Evolutionary conservation across 2,329 filamentous ascomycete species (phyloP).

Genomic region (Fusarium begoniae): DNA sequence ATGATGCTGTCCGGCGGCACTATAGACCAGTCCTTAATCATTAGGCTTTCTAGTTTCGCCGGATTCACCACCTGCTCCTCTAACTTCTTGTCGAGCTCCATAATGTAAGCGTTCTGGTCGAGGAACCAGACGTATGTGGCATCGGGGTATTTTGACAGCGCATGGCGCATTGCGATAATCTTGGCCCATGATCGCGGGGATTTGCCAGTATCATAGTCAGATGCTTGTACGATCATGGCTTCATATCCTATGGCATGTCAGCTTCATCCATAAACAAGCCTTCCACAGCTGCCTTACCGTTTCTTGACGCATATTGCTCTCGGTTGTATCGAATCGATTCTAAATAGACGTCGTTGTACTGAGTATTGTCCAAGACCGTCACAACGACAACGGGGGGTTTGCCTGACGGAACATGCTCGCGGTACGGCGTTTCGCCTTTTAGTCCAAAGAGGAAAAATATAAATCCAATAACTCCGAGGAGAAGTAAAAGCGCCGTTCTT

Average conservation of each 20-base stretch:
- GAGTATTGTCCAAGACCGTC: slow-evolving; percentile 78
- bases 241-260: slow-evolving; percentile 75
- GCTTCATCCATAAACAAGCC: not conserved
- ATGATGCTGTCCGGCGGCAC: slow-evolving; percentile 98
- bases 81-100: slow-evolving; percentile 78
- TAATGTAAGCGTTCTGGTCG: slow-evolving; percentile 85
- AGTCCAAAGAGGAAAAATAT: slow-evolving; percentile 67
- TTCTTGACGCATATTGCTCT: slow-evolving; percentile 82
- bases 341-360: slow-evolving; percentile 72
- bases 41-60: slow-evolving; percentile 74
- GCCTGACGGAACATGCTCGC: slow-evolving; percentile 58
- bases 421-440: slow-evolving; percentile 43
- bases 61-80: slow-evolving; percentile 76
- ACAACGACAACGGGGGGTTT: slow-evolving; percentile 78
- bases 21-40: slow-evolving; percentile 86
- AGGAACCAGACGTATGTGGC: slow-evolving; percentile 88
- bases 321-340: slow-evolving; percentile 83
- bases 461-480: slow-evolving; percentile 64
- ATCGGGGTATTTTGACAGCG: slow-evolving; percentile 81
- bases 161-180: slow-evolving; percentile 88
- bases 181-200: slow-evolving; percentile 75
- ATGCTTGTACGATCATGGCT: slow-evolving; percentile 81
- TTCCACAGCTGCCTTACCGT: slow-evolving; percentile 68
- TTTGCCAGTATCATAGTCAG: slow-evolving; percentile 76
- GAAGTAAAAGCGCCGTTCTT: slow-evolving; percentile 65